These are phyloP conservation scores for Saccharomyces eubayanus DNA, from an alignment of 805 yeast genomes.

Conservation along the genomic window DNA sequence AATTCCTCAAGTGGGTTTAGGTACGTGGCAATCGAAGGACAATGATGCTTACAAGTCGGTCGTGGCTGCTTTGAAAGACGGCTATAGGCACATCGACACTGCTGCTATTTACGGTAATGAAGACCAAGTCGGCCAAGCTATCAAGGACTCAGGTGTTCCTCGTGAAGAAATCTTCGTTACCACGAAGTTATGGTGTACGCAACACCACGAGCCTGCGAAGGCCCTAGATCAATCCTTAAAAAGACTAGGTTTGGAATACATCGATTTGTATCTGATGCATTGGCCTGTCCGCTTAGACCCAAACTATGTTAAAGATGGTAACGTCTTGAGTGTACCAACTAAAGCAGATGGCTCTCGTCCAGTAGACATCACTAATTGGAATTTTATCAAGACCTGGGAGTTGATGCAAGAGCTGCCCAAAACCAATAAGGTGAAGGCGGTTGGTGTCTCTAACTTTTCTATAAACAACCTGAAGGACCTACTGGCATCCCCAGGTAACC, in stretches of 20 bases:
- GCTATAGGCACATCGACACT: conserved; percentile 67
- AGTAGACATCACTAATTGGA: conserved; percentile 19
- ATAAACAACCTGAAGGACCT: conserved; percentile 41
- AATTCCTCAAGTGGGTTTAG: conserved; percentile 62
- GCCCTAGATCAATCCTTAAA: conserved; percentile 49
- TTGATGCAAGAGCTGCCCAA: conserved; percentile 48
- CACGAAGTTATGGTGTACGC: conserved; percentile 54
- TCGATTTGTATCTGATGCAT: conserved; percentile 67
- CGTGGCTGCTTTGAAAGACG: conserved; percentile 45
- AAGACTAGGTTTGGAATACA: conserved; percentile 58
- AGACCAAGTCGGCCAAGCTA: conserved; percentile 46
- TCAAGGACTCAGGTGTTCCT: conserved; percentile 46
- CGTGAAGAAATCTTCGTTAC: conserved; percentile 57
- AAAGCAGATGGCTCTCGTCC: conserved; percentile 26
- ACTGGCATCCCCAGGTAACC: conserved; percentile 38
- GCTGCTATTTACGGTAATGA: conserved; percentile 62
- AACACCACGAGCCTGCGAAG: conserved; percentile 38
- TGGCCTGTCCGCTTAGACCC: conserved; percentile 59
- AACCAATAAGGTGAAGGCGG: conserved; percentile 45
- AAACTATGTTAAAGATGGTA: conserved; percentile 31
- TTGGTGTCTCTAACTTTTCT: conserved; percentile 69
- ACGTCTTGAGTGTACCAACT: conserved; percentile 26
- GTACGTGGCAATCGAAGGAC: conserved; percentile 55
- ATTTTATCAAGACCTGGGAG: conserved; percentile 49
- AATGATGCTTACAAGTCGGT: conserved; percentile 49